Conservation (phyloP, 768 basidiomycete genomes). For the Lentinula lateritia region DNA sequence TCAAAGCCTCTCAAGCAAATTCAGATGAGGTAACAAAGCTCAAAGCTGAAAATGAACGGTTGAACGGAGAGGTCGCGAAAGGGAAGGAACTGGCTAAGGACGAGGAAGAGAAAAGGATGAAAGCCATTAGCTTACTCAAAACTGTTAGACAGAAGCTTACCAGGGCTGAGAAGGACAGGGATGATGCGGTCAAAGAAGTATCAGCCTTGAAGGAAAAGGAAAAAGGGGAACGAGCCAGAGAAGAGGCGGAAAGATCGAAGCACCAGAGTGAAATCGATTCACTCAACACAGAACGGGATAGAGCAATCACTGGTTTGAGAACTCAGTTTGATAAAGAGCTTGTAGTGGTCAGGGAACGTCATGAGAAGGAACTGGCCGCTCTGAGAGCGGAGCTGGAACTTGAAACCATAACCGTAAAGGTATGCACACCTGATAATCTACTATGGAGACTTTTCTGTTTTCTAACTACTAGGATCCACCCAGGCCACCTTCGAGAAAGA, state of each 20-base stretch:
- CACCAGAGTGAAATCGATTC: constrained; percentile 62
- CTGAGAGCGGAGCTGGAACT: constrained; percentile 71
- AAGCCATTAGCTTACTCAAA: constrained; percentile 88
- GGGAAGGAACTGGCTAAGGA: constrained; percentile 68
- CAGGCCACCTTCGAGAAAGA: constrained; percentile 72
- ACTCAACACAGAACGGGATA: constrained; percentile 58
- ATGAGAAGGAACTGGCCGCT: constrained; percentile 68
- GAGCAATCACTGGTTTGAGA: constrained; percentile 51
- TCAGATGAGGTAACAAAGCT: constrained; percentile 47
- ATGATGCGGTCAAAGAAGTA: constrained; percentile 65
- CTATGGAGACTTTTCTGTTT: constrained; percentile 1
- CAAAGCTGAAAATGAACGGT: constrained; percentile 47
- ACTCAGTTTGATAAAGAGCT: constrained; percentile 73
- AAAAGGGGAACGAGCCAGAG: constrained; percentile 35
- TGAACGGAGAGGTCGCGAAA: constrained; percentile 61
- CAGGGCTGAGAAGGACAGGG: constrained; percentile 90
- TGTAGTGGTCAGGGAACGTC: constrained; percentile 49
- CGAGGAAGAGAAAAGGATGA: constrained; percentile 95
- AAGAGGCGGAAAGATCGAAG: constrained; percentile 40
- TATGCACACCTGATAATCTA: constrained; percentile 20
- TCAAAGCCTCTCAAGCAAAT: constrained; percentile 53
- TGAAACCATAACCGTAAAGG: constrained; percentile 72
- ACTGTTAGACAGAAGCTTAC: constrained; percentile 96
- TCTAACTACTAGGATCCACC: neutral
- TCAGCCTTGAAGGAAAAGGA: constrained; percentile 46